A percentile compares a stretch with the other conserved stretches of the same genome.
These are phyloP conservation scores for Kuraishia piskuri DNA, from an alignment of 805 yeast species.

Conservation along the genomic window DNA sequence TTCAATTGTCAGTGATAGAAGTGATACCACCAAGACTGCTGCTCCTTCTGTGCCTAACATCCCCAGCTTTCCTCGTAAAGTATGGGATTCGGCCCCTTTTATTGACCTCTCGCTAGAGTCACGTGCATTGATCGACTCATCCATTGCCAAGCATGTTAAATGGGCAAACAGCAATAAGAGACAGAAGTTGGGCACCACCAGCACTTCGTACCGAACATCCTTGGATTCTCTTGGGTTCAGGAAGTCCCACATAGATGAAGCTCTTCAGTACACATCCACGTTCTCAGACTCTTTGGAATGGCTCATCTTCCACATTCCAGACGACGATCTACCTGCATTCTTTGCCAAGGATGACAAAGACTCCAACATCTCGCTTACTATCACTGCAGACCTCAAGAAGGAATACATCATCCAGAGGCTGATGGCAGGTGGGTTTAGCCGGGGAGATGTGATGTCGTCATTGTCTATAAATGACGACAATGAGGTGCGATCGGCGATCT, in stretches of 20 bases:
- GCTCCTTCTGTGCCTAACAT: neutral
- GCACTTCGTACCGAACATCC: slow-evolving; percentile 6
- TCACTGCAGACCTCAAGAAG: slow-evolving; percentile 39
- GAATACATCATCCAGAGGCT: slow-evolving; percentile 55
- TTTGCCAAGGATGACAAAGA: slow-evolving; percentile 53
- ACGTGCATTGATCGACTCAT: slow-evolving; percentile 52
- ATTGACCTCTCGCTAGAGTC: slow-evolving; percentile 60
- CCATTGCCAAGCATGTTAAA: slow-evolving; percentile 46
- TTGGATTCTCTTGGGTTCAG: slow-evolving; percentile 55
- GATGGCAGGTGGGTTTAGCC: slow-evolving; percentile 60
- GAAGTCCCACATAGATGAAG: slow-evolving; percentile 58
- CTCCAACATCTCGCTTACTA: slow-evolving; percentile 46
- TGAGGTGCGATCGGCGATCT: slow-evolving; percentile 43
- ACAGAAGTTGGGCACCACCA: slow-evolving; percentile 2
- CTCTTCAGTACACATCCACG: slow-evolving; percentile 46
- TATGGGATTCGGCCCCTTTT: slow-evolving; percentile 64
- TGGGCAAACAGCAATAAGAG: slow-evolving; percentile 30
- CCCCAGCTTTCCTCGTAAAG: slow-evolving; percentile 36
- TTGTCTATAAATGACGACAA: slow-evolving; percentile 31
- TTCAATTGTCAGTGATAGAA: too few relatives aligned
- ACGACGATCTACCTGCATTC: slow-evolving; percentile 76
- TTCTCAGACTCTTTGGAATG: slow-evolving; percentile 56
- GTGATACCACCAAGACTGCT: neutral
- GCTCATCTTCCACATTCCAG: slow-evolving; percentile 85
- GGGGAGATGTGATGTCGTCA: slow-evolving; percentile 48